Conservation (phyloP, 371 early-diverging fungal genomes). For the Quaeritorhiza haematococci region DNA sequence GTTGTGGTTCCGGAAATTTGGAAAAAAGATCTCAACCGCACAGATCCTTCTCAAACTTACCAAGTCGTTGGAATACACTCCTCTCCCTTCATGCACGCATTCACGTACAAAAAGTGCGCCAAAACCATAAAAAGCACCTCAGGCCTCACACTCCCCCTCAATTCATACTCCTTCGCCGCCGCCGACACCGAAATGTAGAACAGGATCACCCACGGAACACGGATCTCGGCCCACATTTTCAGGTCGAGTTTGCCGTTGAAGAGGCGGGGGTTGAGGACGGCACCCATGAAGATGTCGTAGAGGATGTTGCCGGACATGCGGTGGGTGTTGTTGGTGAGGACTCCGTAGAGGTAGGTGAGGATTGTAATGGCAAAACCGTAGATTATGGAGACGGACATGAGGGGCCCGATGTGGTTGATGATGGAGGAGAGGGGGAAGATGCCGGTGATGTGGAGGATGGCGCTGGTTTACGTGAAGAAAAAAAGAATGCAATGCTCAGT, state of each 20-base stretch:
- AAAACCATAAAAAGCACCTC: constrained; percentile 58
- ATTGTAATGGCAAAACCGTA: constrained; percentile 51
- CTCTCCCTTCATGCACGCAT: constrained; percentile 73
- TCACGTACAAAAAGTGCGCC: constrained; percentile 67
- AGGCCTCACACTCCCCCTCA: constrained; percentile 6
- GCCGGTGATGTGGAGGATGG: constrained; percentile 44
- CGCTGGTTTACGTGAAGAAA: too few species aligned
- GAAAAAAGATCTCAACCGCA: neutral
- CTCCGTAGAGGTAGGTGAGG: constrained; percentile 33
- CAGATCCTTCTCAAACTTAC: constrained; percentile 59
- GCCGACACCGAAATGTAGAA: constrained; percentile 21
- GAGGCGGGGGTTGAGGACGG: neutral
- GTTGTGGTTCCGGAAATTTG: too few species aligned
- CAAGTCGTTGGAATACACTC: constrained; percentile 72
- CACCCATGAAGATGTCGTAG: constrained; percentile 8
- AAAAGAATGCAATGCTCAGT: neutral
- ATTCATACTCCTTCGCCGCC: constrained; percentile 9
- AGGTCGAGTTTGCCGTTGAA: neutral
- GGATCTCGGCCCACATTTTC: constrained; percentile 11
- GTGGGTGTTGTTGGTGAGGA: constrained; percentile 38
- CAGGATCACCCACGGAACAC: constrained; percentile 6
- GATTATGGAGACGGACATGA: constrained; percentile 56
- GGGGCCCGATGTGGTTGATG: constrained; percentile 56
- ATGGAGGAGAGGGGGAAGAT: constrained; percentile 50
- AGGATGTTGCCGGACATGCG: constrained; percentile 40